Percentiles rank a stretch among this genome's conserved stretches.
phyloP scores from a whole-genome alignment of 139 green algal genomes.

The Asterochloris sp. region DNA sequence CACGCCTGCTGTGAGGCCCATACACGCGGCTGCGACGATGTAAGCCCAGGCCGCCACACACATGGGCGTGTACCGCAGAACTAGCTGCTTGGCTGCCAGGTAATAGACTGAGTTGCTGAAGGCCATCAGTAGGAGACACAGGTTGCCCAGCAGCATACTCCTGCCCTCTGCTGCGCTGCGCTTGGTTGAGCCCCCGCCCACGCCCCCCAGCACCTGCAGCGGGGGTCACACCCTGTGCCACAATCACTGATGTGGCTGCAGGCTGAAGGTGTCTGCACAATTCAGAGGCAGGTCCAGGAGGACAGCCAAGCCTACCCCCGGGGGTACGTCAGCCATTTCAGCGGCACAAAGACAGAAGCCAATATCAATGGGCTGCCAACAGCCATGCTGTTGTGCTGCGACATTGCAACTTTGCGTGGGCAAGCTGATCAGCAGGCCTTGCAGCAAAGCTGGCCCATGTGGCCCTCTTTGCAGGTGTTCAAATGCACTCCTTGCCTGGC shows the following conservation, averaged over 20 bases:
- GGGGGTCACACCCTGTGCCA: too few relatives aligned
- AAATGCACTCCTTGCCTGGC: background rate
- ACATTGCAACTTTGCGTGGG: background rate
- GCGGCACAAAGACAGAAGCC: background rate
- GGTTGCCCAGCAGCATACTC: constrained; percentile 45
- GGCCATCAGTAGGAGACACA: constrained; percentile 56
- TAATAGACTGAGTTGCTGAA: constrained; percentile 43
- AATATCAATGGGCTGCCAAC: background rate
- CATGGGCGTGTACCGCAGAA: constrained; percentile 39
- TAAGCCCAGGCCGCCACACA: constrained; percentile 66
- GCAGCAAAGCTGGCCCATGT: background rate
- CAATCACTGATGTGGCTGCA: too few relatives aligned
- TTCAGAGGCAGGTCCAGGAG: too few relatives aligned
- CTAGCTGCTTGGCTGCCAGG: constrained; percentile 39
- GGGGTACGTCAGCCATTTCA: too few relatives aligned
- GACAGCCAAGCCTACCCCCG: too few relatives aligned
- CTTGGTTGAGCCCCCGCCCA: background rate
- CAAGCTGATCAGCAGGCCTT: background rate
- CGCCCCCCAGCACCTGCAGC: constrained; percentile 27
- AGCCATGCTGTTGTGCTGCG: background rate
- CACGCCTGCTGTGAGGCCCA: constrained; percentile 25
- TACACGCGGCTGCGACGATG: constrained; percentile 29
- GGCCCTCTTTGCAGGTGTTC: background rate
- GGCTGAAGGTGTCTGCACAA: too few relatives aligned
- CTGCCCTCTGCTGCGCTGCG: constrained; percentile 14